phyloP scores from a whole-genome alignment of 1,284 basidiomycete genomes.

The Neolentinus lepideus region DNA sequence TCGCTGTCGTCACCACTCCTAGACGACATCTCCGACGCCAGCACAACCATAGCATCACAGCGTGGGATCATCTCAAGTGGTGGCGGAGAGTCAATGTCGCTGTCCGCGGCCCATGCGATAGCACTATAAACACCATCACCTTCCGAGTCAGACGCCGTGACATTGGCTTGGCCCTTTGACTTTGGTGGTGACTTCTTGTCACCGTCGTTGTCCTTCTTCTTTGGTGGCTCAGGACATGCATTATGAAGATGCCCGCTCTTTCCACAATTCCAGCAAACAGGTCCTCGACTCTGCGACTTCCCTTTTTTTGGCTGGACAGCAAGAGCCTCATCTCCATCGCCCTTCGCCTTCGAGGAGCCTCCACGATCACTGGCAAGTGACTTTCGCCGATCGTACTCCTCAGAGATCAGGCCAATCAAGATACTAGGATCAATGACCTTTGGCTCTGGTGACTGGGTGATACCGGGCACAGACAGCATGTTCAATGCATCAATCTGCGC shows the following conservation, averaged over 20 bases:
- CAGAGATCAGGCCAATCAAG: constrained; percentile 18
- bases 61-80: background rate
- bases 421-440: constrained; percentile 15
- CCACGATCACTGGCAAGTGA: constrained; percentile 5
- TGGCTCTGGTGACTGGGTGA: background rate
- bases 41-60: background rate
- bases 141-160: constrained; percentile 13
- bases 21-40: background rate
- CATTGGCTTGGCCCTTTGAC: background rate
- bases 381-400: constrained; percentile 23
- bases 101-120: constrained; percentile 7
- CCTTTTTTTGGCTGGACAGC: constrained; percentile 8
- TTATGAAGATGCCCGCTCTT: constrained; percentile 18
- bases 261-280: constrained; percentile 17
- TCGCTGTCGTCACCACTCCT: background rate
- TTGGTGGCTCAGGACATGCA: constrained; percentile 15
- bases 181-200: background rate
- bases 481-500: background rate
- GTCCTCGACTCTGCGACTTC: constrained; percentile 4
- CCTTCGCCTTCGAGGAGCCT: constrained; percentile 6
- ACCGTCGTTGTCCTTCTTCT: constrained; percentile 5
- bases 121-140: constrained; percentile 11
- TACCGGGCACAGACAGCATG: background rate
- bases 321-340: constrained; percentile 22
- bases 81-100: background rate